Evolutionary conservation across 805 yeast species (phyloP), one percentile per base, ranked within the genome.

Genomic region (Hanseniaspora nectarophila): DNA sequence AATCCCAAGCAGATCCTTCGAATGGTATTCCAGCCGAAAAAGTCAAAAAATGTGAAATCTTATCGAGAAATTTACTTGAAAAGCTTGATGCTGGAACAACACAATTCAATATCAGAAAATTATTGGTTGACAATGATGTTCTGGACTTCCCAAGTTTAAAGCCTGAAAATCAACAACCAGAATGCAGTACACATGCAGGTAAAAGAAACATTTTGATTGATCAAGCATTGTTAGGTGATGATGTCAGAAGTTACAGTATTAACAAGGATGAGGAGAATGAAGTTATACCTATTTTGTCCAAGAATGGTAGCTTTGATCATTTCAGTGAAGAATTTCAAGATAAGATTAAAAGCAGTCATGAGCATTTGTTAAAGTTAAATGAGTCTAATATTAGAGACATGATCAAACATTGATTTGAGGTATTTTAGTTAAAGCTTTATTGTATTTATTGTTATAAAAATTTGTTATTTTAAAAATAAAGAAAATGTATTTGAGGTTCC

Each of bases 191-290:
- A 10, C 10, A 6, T n/a, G 34, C 43, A 1, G 29, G 35, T 6
- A 42, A 43, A 15, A 49, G 53, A 49, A 49, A 49, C 23, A 42
- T 49, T 7, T 40, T 49, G 20, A 49, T 49, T 26, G 53, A 49
- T 42, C 53, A 49, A 20, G 46, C 40, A 15, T 28, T 49, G 23
- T n/a, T 49, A 5, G 46, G 31, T 33, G 37, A 49, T 20, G 34
- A 34, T 20, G n/a, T 13, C 5, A 49, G 53, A 49, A 42, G 46
- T 13, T 49, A 24, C 29, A 39, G 45, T 20, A n/a, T 49, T 2
- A 42, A 42, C n/a, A 40, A 28, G 20, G 53, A 45, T 4, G 46
- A 40, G 10, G 46, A 39, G n/a, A 44, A 49, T 28, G 53, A 49
- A 34, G 42, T 49, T 8, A 26, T 49, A 8, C 53, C 53, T 42